These are phyloP conservation scores for Turnera subulata DNA, from an alignment of 345 rosid species.

Conservation along the genomic window DNA sequence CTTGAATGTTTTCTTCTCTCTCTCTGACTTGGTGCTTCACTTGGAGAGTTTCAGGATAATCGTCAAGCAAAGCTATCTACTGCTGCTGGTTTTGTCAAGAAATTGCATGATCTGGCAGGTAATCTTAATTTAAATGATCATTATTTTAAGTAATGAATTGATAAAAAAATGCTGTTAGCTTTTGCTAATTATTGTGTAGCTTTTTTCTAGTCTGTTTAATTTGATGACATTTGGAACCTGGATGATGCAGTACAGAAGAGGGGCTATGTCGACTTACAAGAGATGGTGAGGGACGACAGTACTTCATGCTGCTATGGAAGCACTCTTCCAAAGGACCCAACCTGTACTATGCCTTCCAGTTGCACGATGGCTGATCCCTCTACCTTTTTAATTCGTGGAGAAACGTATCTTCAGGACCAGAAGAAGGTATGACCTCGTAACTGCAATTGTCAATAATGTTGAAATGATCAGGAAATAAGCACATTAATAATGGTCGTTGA, in stretches of 20 bases:
- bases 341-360: constrained; percentile 57
- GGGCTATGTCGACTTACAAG: constrained; percentile 87
- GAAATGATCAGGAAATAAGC: background rate
- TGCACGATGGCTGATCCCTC: constrained; percentile 83
- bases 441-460: constrained; percentile 4
- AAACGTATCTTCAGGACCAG: constrained; percentile 72
- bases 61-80: constrained; percentile 62
- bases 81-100: constrained; percentile 78
- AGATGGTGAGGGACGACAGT: constrained; percentile 54
- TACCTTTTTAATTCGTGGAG: constrained; percentile 78
- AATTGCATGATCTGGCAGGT: constrained; percentile 93
- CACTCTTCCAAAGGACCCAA: constrained; percentile 76
- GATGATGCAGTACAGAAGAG: constrained; percentile 68
- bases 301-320: constrained; percentile 61
- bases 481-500: background rate
- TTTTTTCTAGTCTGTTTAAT: background rate
- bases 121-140: constrained; percentile 22
- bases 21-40: constrained; percentile 12
- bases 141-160: background rate
- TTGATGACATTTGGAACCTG: constrained; percentile 16
- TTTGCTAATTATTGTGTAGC: background rate
- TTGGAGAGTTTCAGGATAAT: constrained; percentile 47
- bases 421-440: constrained; percentile 49
- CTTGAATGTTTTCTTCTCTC: background rate
- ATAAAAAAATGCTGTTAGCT: constrained; percentile 1